A percentile compares a stretch with the other conserved stretches of the same genome.
These are phyloP conservation scores for Symbiodinium pilosum DNA, from an alignment of 73 alveolate species.

Conservation along the genomic window DNA sequence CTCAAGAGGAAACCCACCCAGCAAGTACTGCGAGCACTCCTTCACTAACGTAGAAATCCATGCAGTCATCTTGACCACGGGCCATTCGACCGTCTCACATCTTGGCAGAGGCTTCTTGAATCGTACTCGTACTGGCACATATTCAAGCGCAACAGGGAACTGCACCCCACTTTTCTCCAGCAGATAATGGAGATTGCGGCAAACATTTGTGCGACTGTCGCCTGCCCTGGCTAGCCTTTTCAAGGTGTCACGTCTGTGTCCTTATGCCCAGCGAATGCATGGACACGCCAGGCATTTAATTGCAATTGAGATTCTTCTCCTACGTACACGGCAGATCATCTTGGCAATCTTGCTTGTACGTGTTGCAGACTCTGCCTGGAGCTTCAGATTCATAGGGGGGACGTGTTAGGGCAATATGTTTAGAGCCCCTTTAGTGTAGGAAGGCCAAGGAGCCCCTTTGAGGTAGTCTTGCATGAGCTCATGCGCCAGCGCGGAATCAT, in stretches of 20 bases:
- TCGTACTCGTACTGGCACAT: not conserved
- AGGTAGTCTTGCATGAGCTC: not conserved
- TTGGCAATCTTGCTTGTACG: not conserved
- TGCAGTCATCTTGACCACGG: not conserved
- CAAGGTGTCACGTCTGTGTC: not conserved
- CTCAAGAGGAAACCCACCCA: constrained; percentile 14
- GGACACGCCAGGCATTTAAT: not conserved
- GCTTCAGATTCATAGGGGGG: not conserved
- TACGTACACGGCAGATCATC: not conserved
- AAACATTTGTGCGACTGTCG: not conserved
- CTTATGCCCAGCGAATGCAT: not conserved
- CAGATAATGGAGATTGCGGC: constrained; percentile 23
- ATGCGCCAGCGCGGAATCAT: not conserved
- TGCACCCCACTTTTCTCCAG: not conserved
- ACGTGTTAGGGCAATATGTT: not conserved
- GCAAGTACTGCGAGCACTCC: not conserved
- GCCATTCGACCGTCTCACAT: not conserved
- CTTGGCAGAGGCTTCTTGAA: constrained; percentile 22
- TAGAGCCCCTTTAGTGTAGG: no score
- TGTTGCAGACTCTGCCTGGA: not conserved
- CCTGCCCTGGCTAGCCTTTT: not conserved
- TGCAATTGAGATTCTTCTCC: not conserved
- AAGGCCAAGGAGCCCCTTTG: not conserved
- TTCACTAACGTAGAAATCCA: constrained; percentile 20
- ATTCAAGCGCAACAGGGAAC: not conserved